Conservation (phyloP, 164 flowering plant species). For the Nymphaea thermarum region DNA sequence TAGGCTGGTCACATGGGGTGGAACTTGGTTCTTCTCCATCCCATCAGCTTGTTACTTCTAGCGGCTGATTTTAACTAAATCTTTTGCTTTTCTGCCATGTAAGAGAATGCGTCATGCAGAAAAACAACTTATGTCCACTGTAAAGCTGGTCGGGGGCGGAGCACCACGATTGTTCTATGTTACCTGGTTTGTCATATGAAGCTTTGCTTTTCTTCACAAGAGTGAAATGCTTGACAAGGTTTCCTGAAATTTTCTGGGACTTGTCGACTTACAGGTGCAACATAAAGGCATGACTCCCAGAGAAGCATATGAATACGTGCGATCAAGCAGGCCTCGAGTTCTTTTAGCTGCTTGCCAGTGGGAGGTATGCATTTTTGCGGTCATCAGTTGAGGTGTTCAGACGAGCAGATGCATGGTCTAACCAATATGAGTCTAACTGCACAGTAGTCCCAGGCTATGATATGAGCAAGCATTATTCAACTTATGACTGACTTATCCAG, state of each 20-base stretch:
- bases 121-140: constrained; percentile 84
- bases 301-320: constrained; percentile 54
- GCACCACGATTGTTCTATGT: constrained; percentile 86
- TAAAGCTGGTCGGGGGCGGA: constrained; percentile 93
- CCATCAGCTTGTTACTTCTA: not conserved
- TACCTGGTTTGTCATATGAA: constrained; percentile 42
- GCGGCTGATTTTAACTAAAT: not conserved
- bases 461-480: not conserved
- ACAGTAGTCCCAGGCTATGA: not conserved
- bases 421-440: not conserved
- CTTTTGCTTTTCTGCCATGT: constrained; percentile 2
- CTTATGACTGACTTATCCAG: not conserved
- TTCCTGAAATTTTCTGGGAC: not conserved
- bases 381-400: not conserved
- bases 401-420: not conserved
- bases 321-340: constrained; percentile 70
- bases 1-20: not conserved
- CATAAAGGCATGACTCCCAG: constrained; percentile 75
- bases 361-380: constrained; percentile 34
- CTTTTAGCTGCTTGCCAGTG: constrained; percentile 77
- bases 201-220: not conserved
- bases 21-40: not conserved
- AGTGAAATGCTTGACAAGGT: not conserved
- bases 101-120: constrained; percentile 41
- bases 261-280: constrained; percentile 34